Percentiles rank a stretch among this genome's conserved stretches.
Evolutionary conservation across 768 basidiomycete genomes (phyloP).

Genomic region (Lyophyllum atratum): DNA sequence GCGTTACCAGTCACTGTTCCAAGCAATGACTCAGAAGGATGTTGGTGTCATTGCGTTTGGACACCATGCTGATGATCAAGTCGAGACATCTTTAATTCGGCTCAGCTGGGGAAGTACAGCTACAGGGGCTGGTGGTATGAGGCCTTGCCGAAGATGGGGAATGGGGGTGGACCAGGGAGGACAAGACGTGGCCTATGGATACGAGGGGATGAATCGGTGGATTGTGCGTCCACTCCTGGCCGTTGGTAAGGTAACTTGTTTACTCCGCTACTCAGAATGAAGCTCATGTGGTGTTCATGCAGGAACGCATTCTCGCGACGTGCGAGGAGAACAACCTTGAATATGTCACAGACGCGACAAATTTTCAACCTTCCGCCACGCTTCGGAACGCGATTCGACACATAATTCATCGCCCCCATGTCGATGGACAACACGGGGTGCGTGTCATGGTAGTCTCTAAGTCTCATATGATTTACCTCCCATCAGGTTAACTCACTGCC

Average conservation of each 20-base stretch:
- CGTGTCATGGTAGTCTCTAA: slow-evolving; percentile 7
- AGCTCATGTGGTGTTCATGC: slow-evolving; percentile 1
- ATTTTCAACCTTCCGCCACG: slow-evolving; percentile 73
- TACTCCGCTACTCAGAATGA: neutral
- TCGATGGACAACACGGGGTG: slow-evolving; percentile 17
- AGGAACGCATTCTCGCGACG: slow-evolving; percentile 83
- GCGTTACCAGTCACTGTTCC: slow-evolving; percentile 55
- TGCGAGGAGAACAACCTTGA: slow-evolving; percentile 62
- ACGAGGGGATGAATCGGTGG: slow-evolving; percentile 66
- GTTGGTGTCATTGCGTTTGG: slow-evolving; percentile 58
- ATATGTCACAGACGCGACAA: slow-evolving; percentile 70
- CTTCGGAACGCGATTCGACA: slow-evolving; percentile 74
- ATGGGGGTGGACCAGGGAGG: slow-evolving; percentile 54
- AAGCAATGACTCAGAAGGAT: slow-evolving; percentile 29
- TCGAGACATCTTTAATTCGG: slow-evolving; percentile 80
- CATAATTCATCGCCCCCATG: slow-evolving; percentile 26
- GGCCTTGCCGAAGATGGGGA: slow-evolving; percentile 68
- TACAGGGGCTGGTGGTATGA: slow-evolving; percentile 70
- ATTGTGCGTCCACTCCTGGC: slow-evolving; percentile 70
- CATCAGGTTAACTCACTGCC: slow-evolving; percentile 10
- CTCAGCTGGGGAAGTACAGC: slow-evolving; percentile 56
- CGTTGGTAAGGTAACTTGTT: slow-evolving; percentile 60
- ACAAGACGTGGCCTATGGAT: slow-evolving; percentile 40
- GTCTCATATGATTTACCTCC: neutral
- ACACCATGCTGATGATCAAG: slow-evolving; percentile 83